Conservation (phyloP, 2,329 filamentous ascomycete genomes). For the Nemania bipapillata region DNA sequence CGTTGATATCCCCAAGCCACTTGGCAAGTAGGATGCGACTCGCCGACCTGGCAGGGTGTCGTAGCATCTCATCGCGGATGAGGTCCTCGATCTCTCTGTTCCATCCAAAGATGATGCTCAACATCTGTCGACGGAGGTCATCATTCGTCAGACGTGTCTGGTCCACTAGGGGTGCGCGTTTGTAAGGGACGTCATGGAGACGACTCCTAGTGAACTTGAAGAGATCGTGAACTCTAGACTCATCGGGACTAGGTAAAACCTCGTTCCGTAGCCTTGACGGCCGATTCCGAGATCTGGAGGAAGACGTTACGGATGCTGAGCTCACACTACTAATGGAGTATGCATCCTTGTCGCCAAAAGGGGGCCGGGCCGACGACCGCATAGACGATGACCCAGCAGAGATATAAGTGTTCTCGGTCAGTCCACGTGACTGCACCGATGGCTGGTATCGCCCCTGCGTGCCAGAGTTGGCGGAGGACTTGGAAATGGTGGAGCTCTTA, state of each 20-base stretch:
- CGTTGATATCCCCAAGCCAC: conserved; percentile 88
- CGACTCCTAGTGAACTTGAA: conserved; percentile 87
- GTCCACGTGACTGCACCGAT: conserved; percentile 64
- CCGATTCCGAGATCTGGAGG: conserved; percentile 57
- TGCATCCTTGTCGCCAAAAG: conserved; percentile 59
- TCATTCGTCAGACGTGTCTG: conserved; percentile 75
- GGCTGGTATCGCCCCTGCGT: conserved; percentile 61
- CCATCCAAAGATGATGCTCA: conserved; percentile 95
- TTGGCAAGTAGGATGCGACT: conserved; percentile 85
- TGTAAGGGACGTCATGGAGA: conserved; percentile 84
- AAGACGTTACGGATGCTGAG: conserved; percentile 63
- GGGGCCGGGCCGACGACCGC: conserved; percentile 53
- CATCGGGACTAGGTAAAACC: conserved; percentile 79
- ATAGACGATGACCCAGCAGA: conserved; percentile 72
- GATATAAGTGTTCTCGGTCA: conserved; percentile 74
- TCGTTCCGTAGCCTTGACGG: conserved; percentile 83
- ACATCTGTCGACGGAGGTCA: conserved; percentile 87
- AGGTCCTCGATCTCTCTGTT: conserved; percentile 83
- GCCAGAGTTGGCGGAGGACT: conserved; percentile 66
- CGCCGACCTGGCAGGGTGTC: conserved; percentile 77
- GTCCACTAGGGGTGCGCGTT: conserved; percentile 70
- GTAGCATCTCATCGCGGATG: conserved; percentile 83
- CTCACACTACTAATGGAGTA: conserved; percentile 66
- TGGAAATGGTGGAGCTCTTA: conserved; percentile 68
- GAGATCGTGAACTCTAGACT: conserved; percentile 77